A percentile compares a stretch with the other conserved stretches of the same genome.
phyloP scores from a whole-genome alignment of 257 asterid genomes.

The Handroanthus guayacan region DNA sequence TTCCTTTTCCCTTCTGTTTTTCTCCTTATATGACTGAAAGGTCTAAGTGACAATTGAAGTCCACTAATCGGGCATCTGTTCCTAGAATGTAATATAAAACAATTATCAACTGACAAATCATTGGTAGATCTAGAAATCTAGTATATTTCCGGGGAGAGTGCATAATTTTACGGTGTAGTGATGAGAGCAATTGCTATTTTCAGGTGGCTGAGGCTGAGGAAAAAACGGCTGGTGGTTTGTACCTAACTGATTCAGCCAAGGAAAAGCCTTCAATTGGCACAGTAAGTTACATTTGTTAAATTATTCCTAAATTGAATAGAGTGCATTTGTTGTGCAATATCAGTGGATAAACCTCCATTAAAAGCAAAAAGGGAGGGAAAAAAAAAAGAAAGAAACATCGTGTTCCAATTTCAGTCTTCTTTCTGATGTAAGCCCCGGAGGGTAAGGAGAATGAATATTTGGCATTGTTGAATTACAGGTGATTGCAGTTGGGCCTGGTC shows the following conservation, averaged over 20 bases:
- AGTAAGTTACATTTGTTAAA: slow-evolving; percentile 45
- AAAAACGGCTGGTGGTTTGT: slow-evolving; percentile 90
- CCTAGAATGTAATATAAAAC: not conserved
- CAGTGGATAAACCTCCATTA: not conserved
- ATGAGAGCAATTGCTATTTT: slow-evolving; percentile 21
- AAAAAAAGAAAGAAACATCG: no score
- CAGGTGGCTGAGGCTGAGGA: slow-evolving; percentile 90
- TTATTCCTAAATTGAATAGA: not conserved
- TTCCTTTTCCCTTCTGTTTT: no score
- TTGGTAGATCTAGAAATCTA: not conserved
- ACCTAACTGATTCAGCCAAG: slow-evolving; percentile 78
- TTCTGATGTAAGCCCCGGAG: not conserved
- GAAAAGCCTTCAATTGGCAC: slow-evolving; percentile 96
- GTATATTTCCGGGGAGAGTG: not conserved
- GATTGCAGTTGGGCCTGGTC: slow-evolving; percentile 89
- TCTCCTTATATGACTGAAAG: not conserved
- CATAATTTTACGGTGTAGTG: not conserved
- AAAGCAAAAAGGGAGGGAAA: no score
- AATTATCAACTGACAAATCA: not conserved
- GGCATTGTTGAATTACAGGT: slow-evolving; percentile 51
- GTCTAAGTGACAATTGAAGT: not conserved
- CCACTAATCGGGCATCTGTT: not conserved
- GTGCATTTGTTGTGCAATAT: not conserved
- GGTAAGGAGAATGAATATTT: not conserved
- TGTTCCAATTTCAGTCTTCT: not conserved